Evolutionary conservation across 2,329 filamentous ascomycete species (phyloP).

Genomic region (Ophiosphaerella korrae): DNA sequence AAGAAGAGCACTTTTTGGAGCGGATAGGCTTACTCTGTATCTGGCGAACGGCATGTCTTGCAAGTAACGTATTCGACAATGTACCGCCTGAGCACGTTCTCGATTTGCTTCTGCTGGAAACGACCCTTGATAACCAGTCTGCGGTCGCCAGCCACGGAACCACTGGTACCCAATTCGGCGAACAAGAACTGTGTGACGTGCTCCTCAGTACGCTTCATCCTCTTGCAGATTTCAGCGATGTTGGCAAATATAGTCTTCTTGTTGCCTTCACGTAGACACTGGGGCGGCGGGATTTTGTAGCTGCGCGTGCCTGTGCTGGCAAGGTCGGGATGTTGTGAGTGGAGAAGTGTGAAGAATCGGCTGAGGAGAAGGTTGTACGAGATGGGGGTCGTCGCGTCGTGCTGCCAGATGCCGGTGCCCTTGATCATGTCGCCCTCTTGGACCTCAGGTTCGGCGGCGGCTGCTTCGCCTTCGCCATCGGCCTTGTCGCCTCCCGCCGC

Average conservation of each 20-base stretch:
- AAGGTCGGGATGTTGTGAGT: conserved; percentile 96
- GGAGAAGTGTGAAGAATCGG: conserved; percentile 92
- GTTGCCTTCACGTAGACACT: conserved; percentile 99
- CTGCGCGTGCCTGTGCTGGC: conserved; percentile 86
- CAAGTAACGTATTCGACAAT: conserved; percentile 98
- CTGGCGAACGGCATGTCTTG: conserved; percentile 76
- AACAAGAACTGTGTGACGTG: conserved; percentile 97
- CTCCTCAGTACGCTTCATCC: conserved; percentile 98
- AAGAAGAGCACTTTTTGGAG: neutral
- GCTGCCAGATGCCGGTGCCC: conserved; percentile 88
- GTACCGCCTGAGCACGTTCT: conserved; percentile 94
- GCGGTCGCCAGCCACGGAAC: conserved; percentile 85
- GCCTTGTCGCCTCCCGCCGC: conserved; percentile 60
- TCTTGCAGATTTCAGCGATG: conserved; percentile 97
- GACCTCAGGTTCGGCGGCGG: conserved; percentile 56
- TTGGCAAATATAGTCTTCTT: conserved; percentile 98
- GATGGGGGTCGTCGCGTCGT: conserved; percentile 78
- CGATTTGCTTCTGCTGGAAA: conserved; percentile 99
- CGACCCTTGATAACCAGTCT: conserved; percentile 98
- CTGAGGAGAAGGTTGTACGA: conserved; percentile 83
- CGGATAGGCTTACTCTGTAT: conserved; percentile 27
- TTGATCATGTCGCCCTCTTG: conserved; percentile 78
- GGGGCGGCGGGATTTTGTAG: conserved; percentile 98
- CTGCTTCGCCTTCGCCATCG: conserved; percentile 58
- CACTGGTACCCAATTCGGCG: conserved; percentile 95